Conservation (phyloP, 371 early-diverging fungal genomes). For the Mucor racemosus region DNA sequence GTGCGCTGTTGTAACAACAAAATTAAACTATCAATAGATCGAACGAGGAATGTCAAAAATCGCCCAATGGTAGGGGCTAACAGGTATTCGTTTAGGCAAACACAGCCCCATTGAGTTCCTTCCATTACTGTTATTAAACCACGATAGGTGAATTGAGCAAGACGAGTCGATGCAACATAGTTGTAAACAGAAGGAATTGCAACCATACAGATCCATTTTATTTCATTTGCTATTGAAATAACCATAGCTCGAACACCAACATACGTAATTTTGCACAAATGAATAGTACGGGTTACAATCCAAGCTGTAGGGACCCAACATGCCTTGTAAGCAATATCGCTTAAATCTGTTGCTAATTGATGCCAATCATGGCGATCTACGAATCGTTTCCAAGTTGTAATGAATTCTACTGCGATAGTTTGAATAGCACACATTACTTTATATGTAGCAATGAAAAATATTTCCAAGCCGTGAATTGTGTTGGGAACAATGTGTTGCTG, state of each 20-base stretch:
- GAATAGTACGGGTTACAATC: slow-evolving; percentile 12
- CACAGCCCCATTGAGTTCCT: not conserved
- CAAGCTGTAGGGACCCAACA: slow-evolving; percentile 24
- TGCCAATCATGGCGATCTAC: slow-evolving; percentile 36
- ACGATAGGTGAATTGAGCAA: not conserved
- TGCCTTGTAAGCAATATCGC: slow-evolving; percentile 16
- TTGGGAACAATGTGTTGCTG: slow-evolving; percentile 8
- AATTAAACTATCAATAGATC: slow-evolving; percentile 19
- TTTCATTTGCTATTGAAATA: slow-evolving; percentile 25
- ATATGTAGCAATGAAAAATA: not conserved
- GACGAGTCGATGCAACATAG: slow-evolving; percentile 12
- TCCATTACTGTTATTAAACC: not conserved
- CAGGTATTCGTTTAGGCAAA: not conserved
- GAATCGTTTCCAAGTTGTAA: slow-evolving; percentile 27
- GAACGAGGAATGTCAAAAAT: slow-evolving; percentile 14
- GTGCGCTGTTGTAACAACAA: slow-evolving; percentile 18
- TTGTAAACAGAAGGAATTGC: slow-evolving; percentile 19
- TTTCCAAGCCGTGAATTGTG: not conserved
- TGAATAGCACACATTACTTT: slow-evolving; percentile 6
- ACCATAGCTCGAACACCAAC: slow-evolving; percentile 9
- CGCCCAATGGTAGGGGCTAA: slow-evolving; percentile 25
- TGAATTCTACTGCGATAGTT: not conserved
- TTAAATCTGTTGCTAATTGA: slow-evolving; percentile 25
- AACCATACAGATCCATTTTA: slow-evolving; percentile 21
- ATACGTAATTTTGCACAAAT: slow-evolving; percentile 24